Evolutionary conservation across 192 early-diverging fungal genomes (phyloP), one percentile per base, ranked within the genome.

Genomic region (Umbelopsis sp.): DNA sequence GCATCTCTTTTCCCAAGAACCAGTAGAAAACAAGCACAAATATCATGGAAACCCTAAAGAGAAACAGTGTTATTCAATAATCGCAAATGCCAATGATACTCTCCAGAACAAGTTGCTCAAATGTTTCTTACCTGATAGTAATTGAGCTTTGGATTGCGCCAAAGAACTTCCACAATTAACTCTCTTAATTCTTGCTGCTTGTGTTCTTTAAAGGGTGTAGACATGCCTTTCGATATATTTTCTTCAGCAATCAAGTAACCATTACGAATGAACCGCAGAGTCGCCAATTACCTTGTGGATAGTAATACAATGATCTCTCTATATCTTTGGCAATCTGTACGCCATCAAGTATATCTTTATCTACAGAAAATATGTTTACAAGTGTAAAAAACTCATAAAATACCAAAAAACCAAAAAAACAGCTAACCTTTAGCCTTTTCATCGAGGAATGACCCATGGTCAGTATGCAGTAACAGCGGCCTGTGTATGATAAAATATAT

Each of bases 101-200:
- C 37, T 41, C 37, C 5, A 41, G 0, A 6, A 41, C 37, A 9
- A 41, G 37, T 6, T 41, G 69, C 7, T 47, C 7, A 12, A 37
- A 10, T 4, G 16, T 4, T 44, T 11, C 68, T 21, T 74, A 78
- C 77, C 61, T 91, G 91, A 71, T 91, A 92, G 78, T 91, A 92
- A 64, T 87, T 80, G 27, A 91, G 78, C 74, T 82, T 85, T 35
- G 85, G 86, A 71, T 89, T 81, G 44, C 74, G 71, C 67, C 86
- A 83, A 49, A 89, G 65, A 16, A 88, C 82, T 25, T 73, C 67
- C 25, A 72, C 46, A 10, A 89, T 84, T 23, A 88, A 78, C 1
- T 46, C 65, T 30, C 78, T 66, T 48, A 89, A 74, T 65, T 88
- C 82, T 55, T 71, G 55, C 64, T 86, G 87, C 37, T 82, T 82